Evolutionary conservation across 1,284 basidiomycete species (phyloP), one percentile per base, ranked within the genome.

Genomic region (Coniferiporia sulphurascens): DNA sequence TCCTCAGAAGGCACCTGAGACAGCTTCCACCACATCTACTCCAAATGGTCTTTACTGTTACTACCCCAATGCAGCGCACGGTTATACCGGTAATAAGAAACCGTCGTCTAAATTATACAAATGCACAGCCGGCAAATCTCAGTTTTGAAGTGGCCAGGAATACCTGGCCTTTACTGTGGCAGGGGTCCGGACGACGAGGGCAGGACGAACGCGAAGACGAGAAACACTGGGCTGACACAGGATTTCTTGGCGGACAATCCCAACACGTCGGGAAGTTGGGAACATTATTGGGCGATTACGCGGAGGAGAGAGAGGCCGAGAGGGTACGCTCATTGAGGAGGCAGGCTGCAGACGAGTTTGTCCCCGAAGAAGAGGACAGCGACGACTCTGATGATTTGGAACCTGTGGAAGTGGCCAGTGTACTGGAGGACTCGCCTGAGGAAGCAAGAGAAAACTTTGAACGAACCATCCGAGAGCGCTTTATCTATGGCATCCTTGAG

Each of bases 401-500:
- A 21, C 58, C 66, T n/a, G 66, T 65, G 34, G 63, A 62, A 13
- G 55, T 58, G 45, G 58, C 60, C 48, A 71, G 71, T 21, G 67
- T 71, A 27, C 66, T 67, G 17, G 70, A 69, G 53, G 77, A 79
- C 60, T 75, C 75, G 7, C 75, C 78, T 5, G 79, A 79, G 48
- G 83, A 85, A 63, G 68, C 69, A 1, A 76, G 73, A 63, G 71
- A 65, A 19, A 67, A 68, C 13, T 90, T 91, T 67, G 79, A 85
- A 67, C 75, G 87, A 51, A 70, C 76, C 19, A 71, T 92, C 17
- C 78, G 74, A 50, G 89, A 91, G 67, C 73, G 76, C 12, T 87
- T 91, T 65, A 87, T 92, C 41, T 89, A 90, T 64, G 89, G 90
- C 1, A 69, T 85, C 60, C 74, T 92, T 7, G 84, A 89, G 70